Base-by-base conservation (phyloP, 2,329 filamentous ascomycete species). In the Ceratocystis diversiconidia region DNA sequence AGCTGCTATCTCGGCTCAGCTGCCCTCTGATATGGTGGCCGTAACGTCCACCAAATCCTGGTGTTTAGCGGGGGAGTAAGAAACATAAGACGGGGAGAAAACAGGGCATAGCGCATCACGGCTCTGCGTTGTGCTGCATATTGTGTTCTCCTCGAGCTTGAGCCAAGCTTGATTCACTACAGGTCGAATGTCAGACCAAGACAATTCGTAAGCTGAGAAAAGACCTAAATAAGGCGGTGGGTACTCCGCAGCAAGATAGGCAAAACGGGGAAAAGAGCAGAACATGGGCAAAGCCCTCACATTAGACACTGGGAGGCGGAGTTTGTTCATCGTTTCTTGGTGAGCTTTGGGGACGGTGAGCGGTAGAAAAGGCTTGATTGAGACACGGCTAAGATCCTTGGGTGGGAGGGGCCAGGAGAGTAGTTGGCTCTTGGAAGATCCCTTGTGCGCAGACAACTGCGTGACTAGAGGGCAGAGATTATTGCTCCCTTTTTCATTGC, bases 41-140 rank as follows among this genome's bases (percentile, higher is more conserved):
- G 22, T 41, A 41, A 41, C 22, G n/a, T 57, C 3, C 25, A 6
- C 15, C 0, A 59, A 36, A n/a, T 7, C 10, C 8, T 25, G 15
- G 8, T 12, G 55, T 30, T 59, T 19, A 15, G 28, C 55, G 55
- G 55, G 55, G 55, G 36, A 19, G 25, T 59, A 59, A 59, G 28
- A 19, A 17, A 59, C 7, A 59, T 59, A 30, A 32, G 55, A 59
- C 55, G 55, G 55, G 55, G 55, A 59, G 55, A 36, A 59, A 59
- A 12, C 55, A 30, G 55, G 28, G 32, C n/a, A 59, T n/a, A 30
- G 25, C 25, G 25, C n/a, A 32, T 32, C n/a, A 59, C 25, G 17
- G 6, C 1, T 36, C n/a, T 36, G 30, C 6, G 5, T 59, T 36
- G 10, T 32, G 5, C 22, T 59, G 36, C 36, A 41, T 15, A 41